Base-by-base conservation (phyloP, 495 filamentous ascomycete genomes). In the Penicillium tannophilum region DNA sequence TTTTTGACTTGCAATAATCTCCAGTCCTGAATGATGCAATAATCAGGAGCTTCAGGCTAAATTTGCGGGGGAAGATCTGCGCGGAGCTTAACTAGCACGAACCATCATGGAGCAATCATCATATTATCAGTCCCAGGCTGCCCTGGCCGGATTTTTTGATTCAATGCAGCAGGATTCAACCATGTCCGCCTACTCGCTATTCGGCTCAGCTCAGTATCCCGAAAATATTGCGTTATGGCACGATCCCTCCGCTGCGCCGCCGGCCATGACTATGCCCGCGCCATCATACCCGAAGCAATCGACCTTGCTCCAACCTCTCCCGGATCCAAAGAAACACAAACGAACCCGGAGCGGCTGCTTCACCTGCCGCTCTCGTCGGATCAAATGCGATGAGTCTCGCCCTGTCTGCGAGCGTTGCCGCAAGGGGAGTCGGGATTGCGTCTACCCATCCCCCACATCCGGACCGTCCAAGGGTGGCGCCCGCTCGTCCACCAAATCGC, bases 321-420 rank as follows among this genome's bases (percentile, higher is more conserved):
- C 70, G 17, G 93, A 97, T 55, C 87, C 90, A 63, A 89, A 96
- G 63, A 98, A 97, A 70, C 93, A 97, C 66, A 89, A 93, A 50
- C 87, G 94, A 59, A 97, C 94, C 46, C 82, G 94, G 61, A 96
- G 90, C 56, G 94, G 94, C 35, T 98, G 94, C 75, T 96, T 89
- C 73, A 98, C 94, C 14, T 98, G 94, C 70, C 85, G 94, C 65
- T 84, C 86, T 57, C 84, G 94, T 46, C 82, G 94, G 62, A 92
- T 98, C 55, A 98, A 98, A 85, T 97, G 91, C 70, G 91, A 96
- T 65, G 93, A 96, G 70, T 81, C 75, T 33, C 92, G 86, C 65
- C 94, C 94, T 23, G 74, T 90, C 35, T 98, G 94, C 72, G 92
- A 98, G 70, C 80, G 91, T 63, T 96, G 92, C 70, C 84, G 85